A percentile compares a stretch with the other conserved stretches of the same genome.
Evolutionary conservation across 352 stramenopile genomes (phyloP).

Genomic region (Phytophthora capsici): DNA sequence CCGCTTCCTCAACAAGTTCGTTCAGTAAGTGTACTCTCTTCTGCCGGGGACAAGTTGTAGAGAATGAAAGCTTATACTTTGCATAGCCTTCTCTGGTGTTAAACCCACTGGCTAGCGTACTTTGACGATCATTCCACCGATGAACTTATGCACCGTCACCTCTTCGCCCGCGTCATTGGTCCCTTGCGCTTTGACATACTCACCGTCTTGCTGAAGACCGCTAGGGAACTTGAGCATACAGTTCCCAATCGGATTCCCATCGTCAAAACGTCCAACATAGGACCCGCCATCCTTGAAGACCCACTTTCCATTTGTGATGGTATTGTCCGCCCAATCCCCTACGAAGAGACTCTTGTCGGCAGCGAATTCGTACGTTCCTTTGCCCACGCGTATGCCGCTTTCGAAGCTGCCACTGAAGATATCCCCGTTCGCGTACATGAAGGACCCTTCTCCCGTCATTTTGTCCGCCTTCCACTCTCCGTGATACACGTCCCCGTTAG

Average conservation of each 20-base stretch:
- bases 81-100: slow-evolving; percentile 12
- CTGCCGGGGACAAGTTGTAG: background rate
- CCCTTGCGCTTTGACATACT: slow-evolving; percentile 71
- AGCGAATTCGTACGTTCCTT: slow-evolving; percentile 91
- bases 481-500: slow-evolving; percentile 90
- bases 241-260: slow-evolving; percentile 85
- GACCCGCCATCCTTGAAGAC: slow-evolving; percentile 89
- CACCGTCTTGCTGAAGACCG: slow-evolving; percentile 86
- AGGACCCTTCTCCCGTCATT: slow-evolving; percentile 92
- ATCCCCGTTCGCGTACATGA: slow-evolving; percentile 91
- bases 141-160: slow-evolving; percentile 66
- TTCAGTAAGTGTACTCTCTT: slow-evolving; percentile 57
- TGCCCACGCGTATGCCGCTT: slow-evolving; percentile 79
- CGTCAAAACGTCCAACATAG: slow-evolving; percentile 86
- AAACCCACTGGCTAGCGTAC: slow-evolving; percentile 44
- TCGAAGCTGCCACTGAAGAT: slow-evolving; percentile 91
- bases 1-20: slow-evolving; percentile 98
- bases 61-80: slow-evolving; percentile 33
- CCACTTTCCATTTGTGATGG: slow-evolving; percentile 91
- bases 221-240: slow-evolving; percentile 90
- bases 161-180: slow-evolving; percentile 63
- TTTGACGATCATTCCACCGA: slow-evolving; percentile 72
- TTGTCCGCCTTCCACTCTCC: slow-evolving; percentile 87
- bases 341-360: slow-evolving; percentile 85
- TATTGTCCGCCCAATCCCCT: slow-evolving; percentile 86